Evolutionary conservation across 2,329 filamentous ascomycete genomes (phyloP), one percentile per base, ranked within the genome.

Genomic region (Claviceps purpurea): DNA sequence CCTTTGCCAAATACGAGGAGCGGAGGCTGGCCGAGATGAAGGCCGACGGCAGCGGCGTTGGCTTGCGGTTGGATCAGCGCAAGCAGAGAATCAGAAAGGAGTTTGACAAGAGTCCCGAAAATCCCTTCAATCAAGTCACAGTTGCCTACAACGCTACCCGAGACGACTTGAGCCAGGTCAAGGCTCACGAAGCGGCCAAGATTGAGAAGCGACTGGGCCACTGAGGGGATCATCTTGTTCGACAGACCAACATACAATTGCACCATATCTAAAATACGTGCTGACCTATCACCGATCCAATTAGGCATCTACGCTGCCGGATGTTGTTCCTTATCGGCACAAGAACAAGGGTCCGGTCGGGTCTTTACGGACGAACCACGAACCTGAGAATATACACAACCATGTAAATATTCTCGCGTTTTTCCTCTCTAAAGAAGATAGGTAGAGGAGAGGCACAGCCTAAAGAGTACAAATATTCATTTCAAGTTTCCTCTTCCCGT

Each of bases 31-130:
- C 81, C 2, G 89, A 97, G 76, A 88, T 96, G 78, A 87, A 91
- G 64, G 73, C 79, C 51, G 89, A 96, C 67, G 86, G 84, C 50
- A 82, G 72, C 59, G 77, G 76, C 20, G 68, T 85, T 53, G 89
- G 88, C 0, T 68, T 97, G 64, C 76, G 90, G 53, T 74, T 87
- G 60, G 81, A 94, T 60, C 90, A 96, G 77, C 85, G 87, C 69
- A 83, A 90, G 62, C 86, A 91, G 57, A 76, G 84, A 63, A 87
- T 95, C 59, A 71, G 79, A 56, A 94, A 95, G 75, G 93, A 97
- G 72, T 98, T 97, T 67, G 86, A 95, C 69, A 94, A 89, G 75
- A 87, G 86, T 62, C 84, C 87, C 1, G 91, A 97, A 61, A 98
- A 98, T 68, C 93, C 93, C 14, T 93, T 95, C 72, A 95, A 95